A percentile compares a stretch with the other conserved stretches of the same genome.
phyloP scores from a whole-genome alignment of 352 stramenopile genomes.

The Phytophthora rubi region DNA sequence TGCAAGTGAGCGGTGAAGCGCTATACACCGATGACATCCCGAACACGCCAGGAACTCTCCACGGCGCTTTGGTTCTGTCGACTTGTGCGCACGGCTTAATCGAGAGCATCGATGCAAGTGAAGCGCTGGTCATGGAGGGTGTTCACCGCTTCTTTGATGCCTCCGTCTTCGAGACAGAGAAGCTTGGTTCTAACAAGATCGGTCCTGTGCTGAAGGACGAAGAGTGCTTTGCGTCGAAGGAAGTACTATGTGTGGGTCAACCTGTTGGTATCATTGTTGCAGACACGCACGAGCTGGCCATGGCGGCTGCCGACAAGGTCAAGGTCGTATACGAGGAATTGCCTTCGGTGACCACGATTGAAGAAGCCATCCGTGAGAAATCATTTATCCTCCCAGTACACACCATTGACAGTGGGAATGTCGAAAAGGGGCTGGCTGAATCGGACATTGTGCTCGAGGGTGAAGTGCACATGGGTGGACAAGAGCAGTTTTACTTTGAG shows the following conservation, averaged over 20 bases:
- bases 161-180: slow-evolving; percentile 65
- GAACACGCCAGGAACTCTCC: slow-evolving; percentile 84
- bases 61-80: slow-evolving; percentile 93
- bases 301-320: slow-evolving; percentile 81
- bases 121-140: slow-evolving; percentile 86
- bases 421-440: slow-evolving; percentile 70
- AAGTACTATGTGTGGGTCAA: slow-evolving; percentile 81
- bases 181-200: slow-evolving; percentile 79
- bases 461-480: slow-evolving; percentile 89
- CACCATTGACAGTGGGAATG: slow-evolving; percentile 85
- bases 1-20: slow-evolving; percentile 96
- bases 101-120: slow-evolving; percentile 84
- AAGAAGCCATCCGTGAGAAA: slow-evolving; percentile 93
- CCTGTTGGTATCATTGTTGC: slow-evolving; percentile 87
- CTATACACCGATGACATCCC: slow-evolving; percentile 96
- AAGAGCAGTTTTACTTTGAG: slow-evolving; percentile 98
- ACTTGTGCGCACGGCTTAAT: slow-evolving; percentile 83
- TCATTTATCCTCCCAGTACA: slow-evolving; percentile 92
- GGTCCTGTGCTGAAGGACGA: slow-evolving; percentile 87
- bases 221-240: slow-evolving; percentile 81
- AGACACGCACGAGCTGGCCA: slow-evolving; percentile 80
- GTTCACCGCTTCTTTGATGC: slow-evolving; percentile 90
- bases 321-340: slow-evolving; percentile 91
- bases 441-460: slow-evolving; percentile 86
- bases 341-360: slow-evolving; percentile 92